These are phyloP conservation scores for Berberis vulgaris DNA, from an alignment of 164 flowering plant species.

Conservation along the genomic window DNA sequence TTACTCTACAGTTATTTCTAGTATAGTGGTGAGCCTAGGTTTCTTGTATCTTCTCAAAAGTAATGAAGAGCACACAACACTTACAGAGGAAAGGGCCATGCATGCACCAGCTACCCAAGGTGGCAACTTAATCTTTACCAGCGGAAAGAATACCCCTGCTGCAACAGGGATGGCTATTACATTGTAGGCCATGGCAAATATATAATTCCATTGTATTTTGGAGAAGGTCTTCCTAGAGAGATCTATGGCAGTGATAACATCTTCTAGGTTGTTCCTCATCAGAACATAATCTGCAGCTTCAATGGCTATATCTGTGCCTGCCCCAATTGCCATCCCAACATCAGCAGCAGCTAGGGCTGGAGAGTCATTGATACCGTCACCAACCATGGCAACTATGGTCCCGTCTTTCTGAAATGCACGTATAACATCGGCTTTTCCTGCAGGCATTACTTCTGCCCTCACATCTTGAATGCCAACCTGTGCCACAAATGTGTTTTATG, in stretches of 20 bases:
- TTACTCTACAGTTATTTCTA: constrained; percentile 84
- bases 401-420: constrained; percentile 72
- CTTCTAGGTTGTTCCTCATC: constrained; percentile 90
- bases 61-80: constrained; percentile 97
- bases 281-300: constrained; percentile 97
- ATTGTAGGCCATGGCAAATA: constrained; percentile 95
- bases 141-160: constrained; percentile 84
- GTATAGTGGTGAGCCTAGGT: constrained; percentile 82
- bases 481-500: neutral
- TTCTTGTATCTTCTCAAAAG: constrained; percentile 76
- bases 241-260: constrained; percentile 90
- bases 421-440: constrained; percentile 85
- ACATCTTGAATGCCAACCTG: constrained; percentile 90
- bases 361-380: constrained; percentile 96
- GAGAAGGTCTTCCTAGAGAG: constrained; percentile 85
- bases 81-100: constrained; percentile 96
- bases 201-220: constrained; percentile 69
- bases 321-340: constrained; percentile 98
- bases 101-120: constrained; percentile 99
- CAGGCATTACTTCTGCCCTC: constrained; percentile 88
- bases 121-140: constrained; percentile 51
- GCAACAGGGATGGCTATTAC: constrained; percentile 85
- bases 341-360: constrained; percentile 99
- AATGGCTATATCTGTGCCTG: constrained; percentile 98
- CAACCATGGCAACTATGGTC: constrained; percentile 89